Base-by-base conservation (phyloP, 176 grass and related monocot species). In the Oropetium thomaeum region DNA sequence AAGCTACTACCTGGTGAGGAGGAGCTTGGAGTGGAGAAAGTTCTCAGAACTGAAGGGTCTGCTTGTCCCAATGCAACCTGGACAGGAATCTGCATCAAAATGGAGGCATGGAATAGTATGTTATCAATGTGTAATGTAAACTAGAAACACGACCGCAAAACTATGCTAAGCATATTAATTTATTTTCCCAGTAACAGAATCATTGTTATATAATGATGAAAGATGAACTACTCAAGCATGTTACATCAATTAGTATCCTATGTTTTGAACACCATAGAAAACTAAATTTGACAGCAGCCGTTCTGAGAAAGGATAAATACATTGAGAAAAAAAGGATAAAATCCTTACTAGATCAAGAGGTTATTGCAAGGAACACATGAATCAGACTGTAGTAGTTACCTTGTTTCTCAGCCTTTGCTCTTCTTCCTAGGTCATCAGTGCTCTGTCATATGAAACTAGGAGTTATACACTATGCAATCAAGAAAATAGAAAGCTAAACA, bases 11-110 rank as follows among this genome's bases (percentile, higher is more conserved):
- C 65, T 75, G 79, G 54, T 61, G 38, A 58, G 82, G 10, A 44
- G 48, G 20, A 30, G 49, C 28, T 52, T 69, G 29, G 69, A 52
- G 29, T 60, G 16, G 72, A 52, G 47, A 85, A 85, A 76, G 60
- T 82, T 76, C 73, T 73, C 68, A 62, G 38, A 45, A 38, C 5
- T 51, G 75, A 69, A 74, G 83, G 48, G 60, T 69, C 74, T 81
- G 57, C 74, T 48, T 31, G 45, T 67, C 88, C 87, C 82, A 90
- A 90, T 79, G 83, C 31, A 61, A 89, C 82, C 65, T 86, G 61
- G 20, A 80, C 40, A 22, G 8, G 44, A 23, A 26, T 67, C 87
- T 89, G 38, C 14, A 41, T 69, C 45, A 35, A 3, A 45, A 73
- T 67, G 49, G 6, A 57, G 13, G 13, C n/a, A 72, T 39, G 20